Percentiles rank a stretch among this genome's conserved stretches.
phyloP scores from a whole-genome alignment of 1,139 yeast species.

The Geotrichum macrosporum region DNA sequence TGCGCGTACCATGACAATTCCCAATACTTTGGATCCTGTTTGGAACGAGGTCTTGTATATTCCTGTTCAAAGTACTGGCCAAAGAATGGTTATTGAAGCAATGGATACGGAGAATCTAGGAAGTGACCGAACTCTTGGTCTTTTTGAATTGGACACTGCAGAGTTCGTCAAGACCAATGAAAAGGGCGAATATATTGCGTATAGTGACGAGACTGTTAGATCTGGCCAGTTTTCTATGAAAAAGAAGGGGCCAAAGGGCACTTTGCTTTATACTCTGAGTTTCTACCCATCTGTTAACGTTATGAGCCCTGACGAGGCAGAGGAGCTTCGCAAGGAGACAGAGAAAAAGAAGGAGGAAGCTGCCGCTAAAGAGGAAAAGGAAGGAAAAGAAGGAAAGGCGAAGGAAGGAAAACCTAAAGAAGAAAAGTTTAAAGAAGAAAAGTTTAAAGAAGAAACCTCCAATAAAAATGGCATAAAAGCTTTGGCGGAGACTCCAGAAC shows the following conservation, averaged over 20 bases:
- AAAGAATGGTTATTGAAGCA: slow-evolving; percentile 75
- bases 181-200: slow-evolving; percentile 59
- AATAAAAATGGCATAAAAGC: slow-evolving; percentile 15
- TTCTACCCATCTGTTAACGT: slow-evolving; percentile 82
- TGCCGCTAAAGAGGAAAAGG: slow-evolving; percentile 29
- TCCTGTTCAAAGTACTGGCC: slow-evolving; percentile 76
- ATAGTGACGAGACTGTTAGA: slow-evolving; percentile 53
- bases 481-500: slow-evolving; percentile 22
- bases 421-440: too few species aligned
- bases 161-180: slow-evolving; percentile 67
- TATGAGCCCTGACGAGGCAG: slow-evolving; percentile 66
- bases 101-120: slow-evolving; percentile 82
- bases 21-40: slow-evolving; percentile 68
- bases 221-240: slow-evolving; percentile 60
- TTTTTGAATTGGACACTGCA: slow-evolving; percentile 62
- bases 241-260: slow-evolving; percentile 75
- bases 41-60: slow-evolving; percentile 83
- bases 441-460: too few species aligned
- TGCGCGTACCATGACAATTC: slow-evolving; percentile 70
- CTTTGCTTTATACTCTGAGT: slow-evolving; percentile 62
- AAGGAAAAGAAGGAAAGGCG: slow-evolving; percentile 32
- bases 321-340: slow-evolving; percentile 38
- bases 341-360: slow-evolving; percentile 36
- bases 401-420: slow-evolving; percentile 22
- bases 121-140: slow-evolving; percentile 82